Evolutionary conservation across 257 asterid species (phyloP), one percentile per base, ranked within the genome.

Genomic region (Ilex asprella): DNA sequence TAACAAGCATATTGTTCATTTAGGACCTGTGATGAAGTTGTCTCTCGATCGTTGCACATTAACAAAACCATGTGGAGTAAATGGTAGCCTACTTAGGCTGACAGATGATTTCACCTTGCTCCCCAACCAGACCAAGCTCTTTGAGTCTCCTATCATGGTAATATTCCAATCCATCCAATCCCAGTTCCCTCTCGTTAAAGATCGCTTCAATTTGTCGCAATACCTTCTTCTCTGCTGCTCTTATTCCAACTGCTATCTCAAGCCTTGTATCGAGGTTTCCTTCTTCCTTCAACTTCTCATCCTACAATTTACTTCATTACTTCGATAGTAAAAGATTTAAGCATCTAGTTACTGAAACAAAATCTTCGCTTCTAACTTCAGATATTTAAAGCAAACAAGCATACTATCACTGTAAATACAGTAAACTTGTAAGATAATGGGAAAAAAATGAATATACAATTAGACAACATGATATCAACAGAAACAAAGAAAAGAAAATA

Each of bases 31-130:
- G 54, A 6, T n/a, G 54, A 49, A 49, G 10, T 49, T 49, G 54
- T 12, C 54, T n/a, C 1, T 49, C 16, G 14, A 35, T 8, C 41
- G 8, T 35, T 1, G 41, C 8, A 35, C 7, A 4, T 35, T 35
- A 35, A 4, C 41, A 35, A 8, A 35, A 35, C 5, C 41, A 35
- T 35, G 41, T 4, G 41, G 8, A 35, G 5, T 35, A 35, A 35
- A 8, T 8, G 8, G 5, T 49, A 12, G n/a, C 70, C 76, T 81
- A 81, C 70, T 81, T 83, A 50, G 90, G 88, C 67, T 92, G 97
- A 97, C 99, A 92, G 77, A 89, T 92, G 6, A 92, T 86, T 10
- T 92, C 99, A 63, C 96, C 97, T 82, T 89, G 95, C 58, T 92
- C 94, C 58, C 99, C 99, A 57, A 86, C 94, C 15, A 92, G 77